Evolutionary conservation across 2,329 filamentous ascomycete species (phyloP), one percentile per base, ranked within the genome.

Genomic region (Trichothecium sympodiale): DNA sequence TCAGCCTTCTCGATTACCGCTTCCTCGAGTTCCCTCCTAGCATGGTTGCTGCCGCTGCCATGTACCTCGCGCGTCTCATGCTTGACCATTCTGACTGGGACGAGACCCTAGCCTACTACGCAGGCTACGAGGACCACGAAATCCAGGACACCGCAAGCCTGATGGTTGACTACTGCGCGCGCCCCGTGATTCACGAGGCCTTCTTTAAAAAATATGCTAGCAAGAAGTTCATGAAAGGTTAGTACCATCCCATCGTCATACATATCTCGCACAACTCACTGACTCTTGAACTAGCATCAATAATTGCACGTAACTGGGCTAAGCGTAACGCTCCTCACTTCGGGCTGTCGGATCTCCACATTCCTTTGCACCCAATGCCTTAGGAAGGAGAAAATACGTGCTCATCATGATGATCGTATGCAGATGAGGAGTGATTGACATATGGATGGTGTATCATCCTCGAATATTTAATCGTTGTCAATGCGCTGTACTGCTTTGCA

Each of bases 131-230:
- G 3, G 89, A 96, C 59, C 78, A 89, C 32, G 85, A 98, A 61
- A 87, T 98, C 47, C 76, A 89, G 57, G 89, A 89, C 9, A 84
- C 96, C 29, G 85, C 94, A 53, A 74, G 82, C 50, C 72, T 96
- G 41, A 95, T 98, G 88, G 78, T 98, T 42, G 88, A 98, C 59
- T 98, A 98, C 57, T 80, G 98, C 28, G 83, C 83, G 40, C 79
- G 84, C 10, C 91, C 89, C 17, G 83, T 95, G 36, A 75, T 80
- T 30, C 91, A 98, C 54, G 89, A 96, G 57, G 93, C 91, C 27
- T 95, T 98, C 71, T 96, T 95, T 73, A 94, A 94, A 75, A 98
- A 98, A 64, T 98, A 98, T 59, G 91, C 91, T 38, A 94, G 86
- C 75, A 98, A 96, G 71, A 95, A 94, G 65, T 98, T 96, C 65